phyloP scores from a whole-genome alignment of 2,329 filamentous ascomycete genomes.

The Clonostachys chloroleuca region DNA sequence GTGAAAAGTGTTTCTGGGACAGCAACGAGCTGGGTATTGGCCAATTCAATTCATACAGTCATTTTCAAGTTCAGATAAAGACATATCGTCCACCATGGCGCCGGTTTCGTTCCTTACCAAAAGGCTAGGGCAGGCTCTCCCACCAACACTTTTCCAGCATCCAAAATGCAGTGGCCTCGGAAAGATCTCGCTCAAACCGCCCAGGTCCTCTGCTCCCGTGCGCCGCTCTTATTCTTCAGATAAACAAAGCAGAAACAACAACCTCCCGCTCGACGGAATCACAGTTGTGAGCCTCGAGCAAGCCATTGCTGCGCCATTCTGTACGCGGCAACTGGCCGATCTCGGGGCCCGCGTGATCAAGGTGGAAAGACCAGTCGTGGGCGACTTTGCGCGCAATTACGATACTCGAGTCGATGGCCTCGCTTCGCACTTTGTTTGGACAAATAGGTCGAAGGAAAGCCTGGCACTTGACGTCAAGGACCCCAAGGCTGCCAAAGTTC shows the following conservation, averaged over 20 bases:
- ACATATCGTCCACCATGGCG: no score
- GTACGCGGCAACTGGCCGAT: constrained; percentile 48
- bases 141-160: no score
- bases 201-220: no score
- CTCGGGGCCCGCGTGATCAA: constrained; percentile 51
- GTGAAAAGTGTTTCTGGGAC: no score
- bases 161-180: no score
- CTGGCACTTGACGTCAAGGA: constrained; percentile 44
- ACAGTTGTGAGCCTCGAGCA: constrained; percentile 49
- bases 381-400: constrained; percentile 48
- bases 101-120: neutral
- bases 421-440: constrained; percentile 51
- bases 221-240: no score
- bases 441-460: constrained; percentile 49
- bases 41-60: no score
- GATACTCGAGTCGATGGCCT: constrained; percentile 43
- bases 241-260: no score
- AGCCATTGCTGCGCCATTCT: constrained; percentile 49
- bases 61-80: no score
- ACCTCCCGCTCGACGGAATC: constrained; percentile 27
- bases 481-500: constrained; percentile 28
- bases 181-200: no score
- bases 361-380: constrained; percentile 42
- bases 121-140: neutral
- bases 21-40: no score